Percentiles rank a stretch among this genome's conserved stretches.
Evolutionary conservation across 208 protist genomes (phyloP).

Genomic region (Wallacemonas collosoma): DNA sequence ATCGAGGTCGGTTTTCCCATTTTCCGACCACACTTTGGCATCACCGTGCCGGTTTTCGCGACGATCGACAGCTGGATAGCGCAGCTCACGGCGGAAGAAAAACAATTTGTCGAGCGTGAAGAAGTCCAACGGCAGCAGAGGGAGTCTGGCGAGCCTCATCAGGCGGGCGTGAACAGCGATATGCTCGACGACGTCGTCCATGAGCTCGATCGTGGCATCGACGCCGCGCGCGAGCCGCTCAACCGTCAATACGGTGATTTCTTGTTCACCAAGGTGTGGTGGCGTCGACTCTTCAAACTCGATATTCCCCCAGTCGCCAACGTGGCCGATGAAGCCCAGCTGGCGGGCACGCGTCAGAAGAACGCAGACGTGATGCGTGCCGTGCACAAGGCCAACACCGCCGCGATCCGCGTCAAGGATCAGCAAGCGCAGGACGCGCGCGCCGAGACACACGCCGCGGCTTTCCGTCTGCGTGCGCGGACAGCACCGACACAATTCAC

Average conservation of each 20-base stretch:
- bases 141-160: neutral
- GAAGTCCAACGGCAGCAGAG: neutral
- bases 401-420: neutral
- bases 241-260: slow-evolving; percentile 41
- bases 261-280: slow-evolving; percentile 32
- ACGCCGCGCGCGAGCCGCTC: slow-evolving; percentile 32
- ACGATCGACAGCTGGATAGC: slow-evolving; percentile 32
- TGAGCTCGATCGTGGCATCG: slow-evolving; percentile 17
- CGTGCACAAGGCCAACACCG: neutral
- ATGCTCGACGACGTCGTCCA: neutral
- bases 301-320: slow-evolving; percentile 32
- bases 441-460: neutral
- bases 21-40: slow-evolving; percentile 38
- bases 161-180: neutral
- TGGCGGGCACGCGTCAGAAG: slow-evolving; percentile 15
- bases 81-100: slow-evolving; percentile 19
- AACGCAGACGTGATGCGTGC: neutral
- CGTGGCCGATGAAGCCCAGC: slow-evolving; percentile 20
- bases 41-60: slow-evolving; percentile 45
- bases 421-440: neutral
- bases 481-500: slow-evolving; percentile 24
- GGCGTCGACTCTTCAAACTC: slow-evolving; percentile 33
- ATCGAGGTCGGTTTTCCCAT: slow-evolving; percentile 48
- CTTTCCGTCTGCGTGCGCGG: slow-evolving; percentile 25
- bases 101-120: neutral